Conservation (phyloP, 345 rosid species). For the Carallia pectinifolia region DNA sequence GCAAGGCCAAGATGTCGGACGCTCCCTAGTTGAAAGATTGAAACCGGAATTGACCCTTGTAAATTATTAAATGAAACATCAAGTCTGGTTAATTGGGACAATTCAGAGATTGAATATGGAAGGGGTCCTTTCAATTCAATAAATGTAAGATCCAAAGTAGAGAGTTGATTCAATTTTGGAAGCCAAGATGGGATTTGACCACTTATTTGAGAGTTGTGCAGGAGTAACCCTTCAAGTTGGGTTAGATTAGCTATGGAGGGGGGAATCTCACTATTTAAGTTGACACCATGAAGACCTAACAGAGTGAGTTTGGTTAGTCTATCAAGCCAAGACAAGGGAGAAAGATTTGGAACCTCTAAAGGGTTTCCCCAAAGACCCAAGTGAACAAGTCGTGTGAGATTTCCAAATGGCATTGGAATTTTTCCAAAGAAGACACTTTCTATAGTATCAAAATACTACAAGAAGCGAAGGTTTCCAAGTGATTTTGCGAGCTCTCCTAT, state of each 20-base stretch:
- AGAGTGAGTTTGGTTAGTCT: not conserved
- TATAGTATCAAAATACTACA: not conserved
- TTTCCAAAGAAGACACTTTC: not conserved
- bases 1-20: no score
- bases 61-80: no score
- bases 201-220: not conserved
- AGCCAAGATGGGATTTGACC: constrained; percentile 4
- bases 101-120: not conserved
- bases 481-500: not conserved
- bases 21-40: no score
- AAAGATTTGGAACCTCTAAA: not conserved
- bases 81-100: not conserved
- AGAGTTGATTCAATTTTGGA: not conserved
- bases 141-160: not conserved
- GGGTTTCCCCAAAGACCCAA: not conserved
- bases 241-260: not conserved
- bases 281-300: not conserved
- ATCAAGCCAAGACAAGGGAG: not conserved
- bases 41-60: no score
- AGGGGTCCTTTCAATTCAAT: not conserved
- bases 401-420: constrained; percentile 2
- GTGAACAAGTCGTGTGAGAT: not conserved
- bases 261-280: constrained; percentile 5
- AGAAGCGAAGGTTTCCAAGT: not conserved
- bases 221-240: not conserved